phyloP scores from a whole-genome alignment of 2,329 filamentous ascomycete species.

The Fusarium siculi region DNA sequence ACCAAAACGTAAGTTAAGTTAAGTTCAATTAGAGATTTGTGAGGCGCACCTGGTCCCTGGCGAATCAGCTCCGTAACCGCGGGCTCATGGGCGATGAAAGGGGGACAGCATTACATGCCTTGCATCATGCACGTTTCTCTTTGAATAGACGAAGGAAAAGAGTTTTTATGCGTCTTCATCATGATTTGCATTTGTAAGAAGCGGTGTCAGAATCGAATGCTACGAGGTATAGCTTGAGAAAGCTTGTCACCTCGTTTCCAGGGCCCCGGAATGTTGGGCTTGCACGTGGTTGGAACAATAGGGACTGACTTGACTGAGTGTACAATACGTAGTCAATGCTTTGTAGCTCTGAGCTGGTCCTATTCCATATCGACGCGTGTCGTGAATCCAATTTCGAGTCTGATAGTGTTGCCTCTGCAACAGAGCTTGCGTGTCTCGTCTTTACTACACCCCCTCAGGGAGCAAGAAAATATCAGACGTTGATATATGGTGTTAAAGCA shows the following conservation, averaged over 20 bases:
- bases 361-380: neutral
- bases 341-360: neutral
- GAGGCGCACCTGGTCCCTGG: neutral
- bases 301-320: neutral
- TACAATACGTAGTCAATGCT: neutral
- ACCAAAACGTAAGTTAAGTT: neutral
- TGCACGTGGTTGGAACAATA: conserved; percentile 25
- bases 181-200: conserved; percentile 15
- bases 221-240: neutral
- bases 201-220: conserved; percentile 23
- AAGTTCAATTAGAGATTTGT: conserved; percentile 12
- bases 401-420: neutral
- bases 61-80: conserved; percentile 35
- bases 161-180: conserved; percentile 12
- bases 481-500: neutral
- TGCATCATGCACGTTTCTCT: conserved; percentile 24
- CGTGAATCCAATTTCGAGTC: neutral
- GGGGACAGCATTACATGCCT: conserved; percentile 15
- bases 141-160: conserved; percentile 5
- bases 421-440: no score
- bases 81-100: conserved; percentile 36
- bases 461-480: neutral
- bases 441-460: neutral
- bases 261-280: neutral
- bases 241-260: neutral